Base-by-base conservation (phyloP, 352 stramenopile species). In the Pythium phragmiticola region DNA sequence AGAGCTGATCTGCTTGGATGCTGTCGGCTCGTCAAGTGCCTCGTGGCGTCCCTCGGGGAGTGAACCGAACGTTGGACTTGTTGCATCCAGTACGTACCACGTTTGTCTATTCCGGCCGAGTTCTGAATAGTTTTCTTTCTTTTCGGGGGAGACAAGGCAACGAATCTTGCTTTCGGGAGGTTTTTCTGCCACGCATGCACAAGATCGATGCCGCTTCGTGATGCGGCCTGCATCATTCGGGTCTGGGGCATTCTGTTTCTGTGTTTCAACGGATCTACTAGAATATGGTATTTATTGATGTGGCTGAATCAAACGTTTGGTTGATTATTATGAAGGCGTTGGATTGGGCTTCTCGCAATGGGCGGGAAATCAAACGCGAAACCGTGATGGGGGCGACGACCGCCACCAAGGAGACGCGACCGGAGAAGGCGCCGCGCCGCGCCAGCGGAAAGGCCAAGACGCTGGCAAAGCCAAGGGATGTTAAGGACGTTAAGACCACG, bases 171-270 rank as follows among this genome's bases (percentile, higher is more conserved):
- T 54, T 21, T 21, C 21, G 21, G 21, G 21, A 11, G n/a, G 23
- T 17, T 61, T 28, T 53, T 54, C 56, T 47, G 45, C 42, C 43
- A 54, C 56, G 56, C 56, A 62, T 43, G 46, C 16, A 19, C 45
- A 33, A 33, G n/a, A 33, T 21, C 49, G 48, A 66, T 58, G 12
- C 47, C 41, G 13, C 4, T 58, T 23, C 16, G 48, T 65, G 58
- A 65, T 65, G 58, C 58, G 21, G 17, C 21, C 36, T 43, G 58
- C 58, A 65, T 65, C 58, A 65, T 52, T 42, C 6, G 34, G 8
- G 12, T 34, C 26, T 0, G 4, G 7, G 42, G 46, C 41, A 13
- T 41, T 51, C 53, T 60, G 3, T 12, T 53, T 30, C 2, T 28
- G 4, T 30, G 0, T 16, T 42, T 33, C 19, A 42, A 60, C 53